Conservation (phyloP, 305 asterid species). For the Plantago lanceolata region DNA sequence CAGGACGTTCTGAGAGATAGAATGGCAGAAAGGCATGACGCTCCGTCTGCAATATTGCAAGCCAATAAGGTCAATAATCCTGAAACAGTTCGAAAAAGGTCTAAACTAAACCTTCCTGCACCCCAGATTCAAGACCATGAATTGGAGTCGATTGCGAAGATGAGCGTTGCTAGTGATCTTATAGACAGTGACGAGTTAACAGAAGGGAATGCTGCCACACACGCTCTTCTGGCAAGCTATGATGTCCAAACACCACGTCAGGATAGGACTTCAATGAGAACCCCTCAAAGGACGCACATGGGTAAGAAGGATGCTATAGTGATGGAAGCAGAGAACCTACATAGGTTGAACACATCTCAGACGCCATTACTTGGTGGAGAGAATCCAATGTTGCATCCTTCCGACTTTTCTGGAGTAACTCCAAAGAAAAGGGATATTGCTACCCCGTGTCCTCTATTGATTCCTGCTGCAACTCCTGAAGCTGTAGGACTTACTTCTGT, state of each 20-base stretch:
- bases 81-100: constrained; percentile 79
- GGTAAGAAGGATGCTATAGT: constrained; percentile 86
- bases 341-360: constrained; percentile 74
- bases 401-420: constrained; percentile 97
- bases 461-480: constrained; percentile 82
- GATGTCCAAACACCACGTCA: constrained; percentile 70
- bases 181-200: constrained; percentile 74
- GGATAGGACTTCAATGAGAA: constrained; percentile 83
- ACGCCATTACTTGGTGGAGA: constrained; percentile 98
- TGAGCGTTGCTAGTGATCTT: constrained; percentile 84
- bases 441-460: constrained; percentile 86
- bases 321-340: constrained; percentile 98
- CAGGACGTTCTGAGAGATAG: constrained; percentile 88
- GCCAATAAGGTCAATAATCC: constrained; percentile 97
- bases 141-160: constrained; percentile 90
- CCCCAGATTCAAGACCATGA: constrained; percentile 97
- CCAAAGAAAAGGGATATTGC: constrained; percentile 81
- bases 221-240: constrained; percentile 86
- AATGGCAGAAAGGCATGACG: constrained; percentile 92
- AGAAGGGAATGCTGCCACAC: constrained; percentile 92
- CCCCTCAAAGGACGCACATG: constrained; percentile 92
- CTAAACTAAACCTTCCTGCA: constrained; percentile 80
- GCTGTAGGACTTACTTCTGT: constrained; percentile 46
- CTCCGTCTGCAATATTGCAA: constrained; percentile 86
- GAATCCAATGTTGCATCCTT: constrained; percentile 88